phyloP scores from a whole-genome alignment of 176 grass and related monocot species.

The Carex pumila region DNA sequence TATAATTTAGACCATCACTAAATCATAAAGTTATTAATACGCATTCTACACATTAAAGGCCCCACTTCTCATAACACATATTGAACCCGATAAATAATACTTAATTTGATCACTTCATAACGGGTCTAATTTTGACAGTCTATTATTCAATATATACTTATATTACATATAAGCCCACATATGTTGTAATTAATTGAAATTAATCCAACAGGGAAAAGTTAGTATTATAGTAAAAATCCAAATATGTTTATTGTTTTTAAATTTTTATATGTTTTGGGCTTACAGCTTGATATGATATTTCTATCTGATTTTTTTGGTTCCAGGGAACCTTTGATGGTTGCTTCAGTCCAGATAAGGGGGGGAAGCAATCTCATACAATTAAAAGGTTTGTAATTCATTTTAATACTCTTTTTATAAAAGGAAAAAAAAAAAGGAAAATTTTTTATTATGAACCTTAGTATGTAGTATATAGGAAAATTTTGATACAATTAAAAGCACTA shows the following conservation, averaged over 20 bases:
- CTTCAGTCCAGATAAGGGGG: conserved; percentile 54
- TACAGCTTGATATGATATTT: conserved; percentile 26
- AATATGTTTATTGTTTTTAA: background rate
- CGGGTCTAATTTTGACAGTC: no score
- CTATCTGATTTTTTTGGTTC: background rate
- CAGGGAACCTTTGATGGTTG: conserved; percentile 50
- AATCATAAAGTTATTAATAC: no score
- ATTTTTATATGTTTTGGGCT: background rate
- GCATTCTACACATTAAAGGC: no score
- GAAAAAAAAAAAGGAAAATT: background rate
- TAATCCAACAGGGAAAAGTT: no score
- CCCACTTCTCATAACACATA: no score
- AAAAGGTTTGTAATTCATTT: conserved; percentile 48
- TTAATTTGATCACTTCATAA: no score
- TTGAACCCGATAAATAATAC: no score
- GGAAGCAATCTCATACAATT: conserved; percentile 45
- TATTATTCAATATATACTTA: no score
- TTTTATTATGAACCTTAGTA: background rate
- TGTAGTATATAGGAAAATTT: no score
- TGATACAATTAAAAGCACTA: background rate
- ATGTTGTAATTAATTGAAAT: no score
- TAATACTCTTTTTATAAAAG: background rate
- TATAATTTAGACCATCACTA: no score
- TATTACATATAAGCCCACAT: no score
- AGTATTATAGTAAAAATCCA: background rate